Conservation (phyloP, 225 moss, liverwort and hornwort species). For the Bryoerythrophyllum caledonicum region DNA sequence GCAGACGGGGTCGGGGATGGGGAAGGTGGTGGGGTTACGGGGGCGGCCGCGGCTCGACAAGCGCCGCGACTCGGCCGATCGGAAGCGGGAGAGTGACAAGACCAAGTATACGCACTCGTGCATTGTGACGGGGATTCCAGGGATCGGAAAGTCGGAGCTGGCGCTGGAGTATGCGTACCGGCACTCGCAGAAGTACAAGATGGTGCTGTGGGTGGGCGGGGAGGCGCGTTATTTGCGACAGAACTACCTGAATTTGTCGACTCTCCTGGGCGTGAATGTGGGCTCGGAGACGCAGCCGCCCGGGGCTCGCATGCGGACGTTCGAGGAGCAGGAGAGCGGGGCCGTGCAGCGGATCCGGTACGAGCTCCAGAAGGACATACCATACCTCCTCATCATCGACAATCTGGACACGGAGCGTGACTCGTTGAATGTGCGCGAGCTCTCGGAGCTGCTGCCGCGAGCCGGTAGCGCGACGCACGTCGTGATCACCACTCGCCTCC, state of each 20-base stretch:
- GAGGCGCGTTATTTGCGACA: slow-evolving; percentile 52
- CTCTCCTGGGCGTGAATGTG: slow-evolving; percentile 37
- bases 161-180: slow-evolving; percentile 52
- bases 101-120: slow-evolving; percentile 22
- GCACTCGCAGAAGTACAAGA: slow-evolving; percentile 46
- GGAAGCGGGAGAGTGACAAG: slow-evolving; percentile 16
- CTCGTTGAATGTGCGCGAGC: slow-evolving; percentile 51
- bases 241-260: slow-evolving; percentile 45
- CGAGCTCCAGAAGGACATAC: slow-evolving; percentile 49
- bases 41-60: slow-evolving; percentile 24
- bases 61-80: slow-evolving; percentile 16
- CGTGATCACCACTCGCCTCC: slow-evolving; percentile 50
- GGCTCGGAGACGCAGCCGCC: slow-evolving; percentile 30
- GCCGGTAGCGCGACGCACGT: slow-evolving; percentile 48
- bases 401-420: slow-evolving; percentile 51
- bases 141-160: slow-evolving; percentile 58
- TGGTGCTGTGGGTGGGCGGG: slow-evolving; percentile 55
- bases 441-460: slow-evolving; percentile 44
- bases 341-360: slow-evolving; percentile 40
- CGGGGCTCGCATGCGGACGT: slow-evolving; percentile 29
- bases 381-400: slow-evolving; percentile 52
- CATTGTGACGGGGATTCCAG: slow-evolving; percentile 48
- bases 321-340: slow-evolving; percentile 47
- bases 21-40: neutral
- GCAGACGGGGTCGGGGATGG: slow-evolving; percentile 11